Evolutionary conservation across 176 grass and related monocot species (phyloP).

Genomic region (Triticum turgidum): DNA sequence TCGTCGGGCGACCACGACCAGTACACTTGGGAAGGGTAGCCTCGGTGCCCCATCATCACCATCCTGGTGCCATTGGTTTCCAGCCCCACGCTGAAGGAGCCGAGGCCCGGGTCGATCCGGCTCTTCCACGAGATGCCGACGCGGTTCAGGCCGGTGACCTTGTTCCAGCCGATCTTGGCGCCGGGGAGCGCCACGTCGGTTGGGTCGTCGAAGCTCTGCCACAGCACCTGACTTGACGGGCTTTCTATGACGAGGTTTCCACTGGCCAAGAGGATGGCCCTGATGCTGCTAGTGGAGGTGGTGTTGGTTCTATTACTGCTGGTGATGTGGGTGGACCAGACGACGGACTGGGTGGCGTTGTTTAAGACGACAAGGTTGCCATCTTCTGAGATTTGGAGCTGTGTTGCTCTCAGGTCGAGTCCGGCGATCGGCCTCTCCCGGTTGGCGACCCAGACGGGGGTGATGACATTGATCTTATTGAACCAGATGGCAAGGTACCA

Average conservation of each 20-base stretch:
- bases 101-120: neutral
- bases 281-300: neutral
- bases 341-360: neutral
- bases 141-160: neutral
- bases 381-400: constrained; percentile 18
- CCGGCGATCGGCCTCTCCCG: neutral
- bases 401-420: neutral
- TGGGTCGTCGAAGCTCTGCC: neutral
- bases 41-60: neutral
- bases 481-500: neutral
- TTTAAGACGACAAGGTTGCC: constrained; percentile 41
- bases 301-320: neutral
- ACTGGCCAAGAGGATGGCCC: constrained; percentile 19
- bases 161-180: neutral
- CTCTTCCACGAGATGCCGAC: neutral
- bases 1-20: neutral
- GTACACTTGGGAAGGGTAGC: neutral
- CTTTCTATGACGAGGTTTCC: constrained; percentile 25
- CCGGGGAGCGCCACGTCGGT: neutral
- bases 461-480: constrained; percentile 1
- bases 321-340: constrained; percentile 30
- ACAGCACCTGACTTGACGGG: neutral
- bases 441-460: neutral
- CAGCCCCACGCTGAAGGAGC: neutral
- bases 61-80: neutral